Conservation (phyloP, 352 stramenopile genomes). For the Globisporangium solare region DNA sequence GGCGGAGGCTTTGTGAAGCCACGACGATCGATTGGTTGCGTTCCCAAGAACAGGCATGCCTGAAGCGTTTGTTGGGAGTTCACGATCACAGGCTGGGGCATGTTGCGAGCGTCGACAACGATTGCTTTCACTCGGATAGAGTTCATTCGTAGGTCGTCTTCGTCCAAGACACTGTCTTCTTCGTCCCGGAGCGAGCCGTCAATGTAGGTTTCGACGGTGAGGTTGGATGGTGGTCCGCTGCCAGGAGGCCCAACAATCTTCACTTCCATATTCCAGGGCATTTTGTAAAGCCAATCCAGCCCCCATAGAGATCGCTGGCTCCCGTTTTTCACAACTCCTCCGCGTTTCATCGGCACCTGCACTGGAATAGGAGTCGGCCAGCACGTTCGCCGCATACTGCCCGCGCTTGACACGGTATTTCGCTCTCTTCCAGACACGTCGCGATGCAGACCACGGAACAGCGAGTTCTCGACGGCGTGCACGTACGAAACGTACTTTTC, state of each 20-base stretch:
- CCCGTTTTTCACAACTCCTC: conserved; percentile 53
- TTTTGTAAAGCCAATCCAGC: conserved; percentile 86
- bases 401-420: conserved; percentile 22
- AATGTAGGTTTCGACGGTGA: conserved; percentile 88
- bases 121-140: conserved; percentile 86
- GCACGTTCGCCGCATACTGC: conserved; percentile 39
- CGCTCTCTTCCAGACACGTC: conserved; percentile 70
- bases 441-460: conserved; percentile 80
- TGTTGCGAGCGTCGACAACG: conserved; percentile 84
- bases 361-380: conserved; percentile 78
- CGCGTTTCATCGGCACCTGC: conserved; percentile 79
- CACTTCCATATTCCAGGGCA: conserved; percentile 91
- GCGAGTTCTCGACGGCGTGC: conserved; percentile 69
- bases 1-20: conserved; percentile 85
- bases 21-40: conserved; percentile 77
- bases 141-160: conserved; percentile 82
- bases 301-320: conserved; percentile 74
- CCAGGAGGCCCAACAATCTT: conserved; percentile 85
- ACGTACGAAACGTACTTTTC: conserved; percentile 87
- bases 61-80: conserved; percentile 87
- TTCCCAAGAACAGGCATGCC: conserved; percentile 82
- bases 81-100: conserved; percentile 80
- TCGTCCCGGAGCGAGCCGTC: conserved; percentile 75
- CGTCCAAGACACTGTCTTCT: conserved; percentile 56
- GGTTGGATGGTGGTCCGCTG: conserved; percentile 75